A percentile compares a stretch with the other conserved stretches of the same genome.
Conservation (phyloP, 371 early-diverging fungal genomes). For the Saksenaea vasiformis region DNA sequence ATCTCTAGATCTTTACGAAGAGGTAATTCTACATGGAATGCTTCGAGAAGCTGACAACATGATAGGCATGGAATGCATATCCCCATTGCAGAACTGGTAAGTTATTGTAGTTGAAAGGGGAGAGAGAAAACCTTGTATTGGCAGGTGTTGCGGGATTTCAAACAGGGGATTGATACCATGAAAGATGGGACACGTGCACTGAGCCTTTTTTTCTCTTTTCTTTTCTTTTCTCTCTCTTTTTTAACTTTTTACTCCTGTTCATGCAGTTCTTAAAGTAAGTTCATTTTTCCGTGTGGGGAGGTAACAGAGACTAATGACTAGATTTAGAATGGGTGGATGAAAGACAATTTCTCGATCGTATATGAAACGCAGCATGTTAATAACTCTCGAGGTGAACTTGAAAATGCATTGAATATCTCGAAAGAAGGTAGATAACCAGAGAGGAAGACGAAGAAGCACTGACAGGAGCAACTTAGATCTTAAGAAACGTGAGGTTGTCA, state of each 20-base stretch:
- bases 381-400: conserved; percentile 60
- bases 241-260: not conserved
- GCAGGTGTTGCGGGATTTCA: not conserved
- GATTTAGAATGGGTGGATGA: conserved; percentile 59
- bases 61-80: conserved; percentile 81
- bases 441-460: not conserved
- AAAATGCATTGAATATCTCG: conserved; percentile 57
- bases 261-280: conserved; percentile 22
- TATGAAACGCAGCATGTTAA: conserved; percentile 66
- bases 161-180: conserved; percentile 6
- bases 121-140: not conserved
- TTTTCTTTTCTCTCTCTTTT: not conserved
- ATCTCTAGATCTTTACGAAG: conserved; percentile 67
- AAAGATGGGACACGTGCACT: conserved; percentile 1
- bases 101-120: not conserved
- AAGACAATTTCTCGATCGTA: conserved; percentile 60
- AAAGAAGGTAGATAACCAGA: conserved; percentile 15
- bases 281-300: not conserved
- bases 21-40: conserved; percentile 21
- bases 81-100: conserved; percentile 81
- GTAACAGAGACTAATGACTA: not conserved
- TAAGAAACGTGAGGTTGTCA: conserved; percentile 60
- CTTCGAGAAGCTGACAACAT: not conserved
- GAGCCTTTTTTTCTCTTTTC: not conserved
- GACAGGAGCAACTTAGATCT: conserved; percentile 23